Evolutionary conservation across 352 stramenopile genomes (phyloP).

Genomic region (Blastocystis sp.): DNA sequence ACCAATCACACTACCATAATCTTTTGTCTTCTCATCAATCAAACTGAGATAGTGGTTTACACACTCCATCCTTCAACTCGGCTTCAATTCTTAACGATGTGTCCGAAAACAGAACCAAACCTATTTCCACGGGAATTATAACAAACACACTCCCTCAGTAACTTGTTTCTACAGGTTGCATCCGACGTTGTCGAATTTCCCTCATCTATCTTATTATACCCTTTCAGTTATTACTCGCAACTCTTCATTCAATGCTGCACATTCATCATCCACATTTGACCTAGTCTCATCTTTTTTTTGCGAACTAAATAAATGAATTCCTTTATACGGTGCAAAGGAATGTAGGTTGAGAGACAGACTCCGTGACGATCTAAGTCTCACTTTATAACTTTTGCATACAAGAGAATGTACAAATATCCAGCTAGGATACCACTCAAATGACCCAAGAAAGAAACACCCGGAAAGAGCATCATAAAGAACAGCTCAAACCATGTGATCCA

Average conservation of each 20-base stretch:
- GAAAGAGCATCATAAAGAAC: not conserved
- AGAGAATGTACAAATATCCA: constrained; percentile 1
- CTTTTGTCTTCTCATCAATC: constrained; percentile 2
- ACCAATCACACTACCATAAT: not conserved
- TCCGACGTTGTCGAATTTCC: not conserved
- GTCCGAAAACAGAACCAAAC: no score
- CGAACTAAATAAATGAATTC: not conserved
- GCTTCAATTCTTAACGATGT: no score
- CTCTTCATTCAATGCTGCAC: not conserved
- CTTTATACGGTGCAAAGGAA: not conserved
- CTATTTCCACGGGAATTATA: no score
- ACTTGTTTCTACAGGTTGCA: not conserved
- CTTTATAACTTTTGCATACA: not conserved
- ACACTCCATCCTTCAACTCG: not conserved
- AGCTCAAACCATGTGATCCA: not conserved
- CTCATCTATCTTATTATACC: not conserved
- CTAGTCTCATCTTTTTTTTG: not conserved
- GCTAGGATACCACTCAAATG: constrained; percentile 39
- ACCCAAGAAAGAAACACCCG: constrained; percentile 17
- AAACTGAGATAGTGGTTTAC: not conserved
- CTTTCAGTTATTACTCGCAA: not conserved
- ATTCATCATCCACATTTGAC: not conserved
- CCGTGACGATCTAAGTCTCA: not conserved
- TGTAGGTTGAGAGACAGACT: not conserved
- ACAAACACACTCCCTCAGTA: no score